Evolutionary conservation across 257 asterid genomes (phyloP).

Genomic region (Capsicum baccatum): DNA sequence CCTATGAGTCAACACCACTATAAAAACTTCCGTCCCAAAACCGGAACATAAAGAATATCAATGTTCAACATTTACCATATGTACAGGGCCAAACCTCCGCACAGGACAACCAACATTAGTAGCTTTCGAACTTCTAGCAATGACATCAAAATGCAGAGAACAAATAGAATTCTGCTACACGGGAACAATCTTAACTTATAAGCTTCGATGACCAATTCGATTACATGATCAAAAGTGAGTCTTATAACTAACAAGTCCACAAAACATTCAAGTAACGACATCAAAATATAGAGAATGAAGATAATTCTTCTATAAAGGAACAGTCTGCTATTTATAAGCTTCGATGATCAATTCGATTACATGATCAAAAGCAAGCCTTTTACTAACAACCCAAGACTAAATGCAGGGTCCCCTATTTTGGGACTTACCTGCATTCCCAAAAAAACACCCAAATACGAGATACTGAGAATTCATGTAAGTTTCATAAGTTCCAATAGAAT

Average conservation of each 20-base stretch:
- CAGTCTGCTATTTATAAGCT: conserved; percentile 9
- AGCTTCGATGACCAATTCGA: too few species aligned
- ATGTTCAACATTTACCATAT: not conserved
- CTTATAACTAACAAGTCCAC: too few species aligned
- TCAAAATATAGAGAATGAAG: not conserved
- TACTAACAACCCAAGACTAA: conserved; percentile 10
- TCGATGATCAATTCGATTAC: conserved; percentile 2
- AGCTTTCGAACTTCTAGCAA: not conserved
- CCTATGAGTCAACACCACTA: not conserved
- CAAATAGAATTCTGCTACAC: too few species aligned
- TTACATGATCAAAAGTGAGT: too few species aligned
- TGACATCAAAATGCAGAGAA: not conserved
- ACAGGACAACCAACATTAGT: not conserved
- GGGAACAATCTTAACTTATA: too few species aligned
- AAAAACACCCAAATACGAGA: not conserved
- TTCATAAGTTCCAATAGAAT: not conserved
- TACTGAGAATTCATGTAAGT: conserved; percentile 13
- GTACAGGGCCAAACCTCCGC: not conserved
- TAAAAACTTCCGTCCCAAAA: not conserved
- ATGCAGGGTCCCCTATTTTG: conserved; percentile 23
- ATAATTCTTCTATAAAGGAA: not conserved
- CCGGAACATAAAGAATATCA: not conserved
- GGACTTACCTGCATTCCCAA: conserved; percentile 24
- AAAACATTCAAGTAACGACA: too few species aligned
- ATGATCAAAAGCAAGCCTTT: conserved; percentile 24